These are phyloP conservation scores for Boletus reticuloceps DNA, from an alignment of 768 basidiomycete genomes.

Conservation along the genomic window DNA sequence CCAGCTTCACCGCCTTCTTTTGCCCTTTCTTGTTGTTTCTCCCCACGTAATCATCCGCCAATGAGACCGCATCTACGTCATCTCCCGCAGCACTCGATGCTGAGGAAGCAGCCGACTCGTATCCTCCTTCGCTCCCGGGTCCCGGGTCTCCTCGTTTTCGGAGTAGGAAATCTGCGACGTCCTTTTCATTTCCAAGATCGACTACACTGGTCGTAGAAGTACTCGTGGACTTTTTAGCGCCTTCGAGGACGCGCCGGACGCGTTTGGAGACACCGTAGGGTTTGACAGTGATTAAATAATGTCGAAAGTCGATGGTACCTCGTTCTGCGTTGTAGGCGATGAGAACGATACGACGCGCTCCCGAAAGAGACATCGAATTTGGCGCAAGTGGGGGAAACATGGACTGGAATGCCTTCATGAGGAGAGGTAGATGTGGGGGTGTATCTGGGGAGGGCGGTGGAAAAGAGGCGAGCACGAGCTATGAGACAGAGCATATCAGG, in stretches of 20 bases:
- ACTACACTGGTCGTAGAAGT: slow-evolving; percentile 44
- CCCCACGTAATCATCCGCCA: slow-evolving; percentile 94
- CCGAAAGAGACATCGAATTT: slow-evolving; percentile 73
- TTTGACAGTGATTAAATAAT: slow-evolving; percentile 93
- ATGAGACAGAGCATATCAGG: not conserved
- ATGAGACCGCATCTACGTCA: slow-evolving; percentile 72
- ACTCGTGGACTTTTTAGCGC: slow-evolving; percentile 34
- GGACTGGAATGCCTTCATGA: slow-evolving; percentile 95
- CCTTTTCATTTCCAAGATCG: slow-evolving; percentile 86
- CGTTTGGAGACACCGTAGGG: slow-evolving; percentile 92
- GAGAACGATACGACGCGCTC: slow-evolving; percentile 91
- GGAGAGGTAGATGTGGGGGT: slow-evolving; percentile 81
- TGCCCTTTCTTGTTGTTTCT: slow-evolving; percentile 91
- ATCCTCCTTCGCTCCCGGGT: slow-evolving; percentile 58
- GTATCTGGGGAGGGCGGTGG: slow-evolving; percentile 71
- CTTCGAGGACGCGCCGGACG: slow-evolving; percentile 82
- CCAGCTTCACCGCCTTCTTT: slow-evolving; percentile 84
- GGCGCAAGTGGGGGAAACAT: slow-evolving; percentile 93
- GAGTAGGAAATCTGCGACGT: slow-evolving; percentile 93
- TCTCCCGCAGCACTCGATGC: slow-evolving; percentile 82
- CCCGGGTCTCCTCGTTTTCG: slow-evolving; percentile 61
- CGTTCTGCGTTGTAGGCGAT: slow-evolving; percentile 86
- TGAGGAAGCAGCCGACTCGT: slow-evolving; percentile 80
- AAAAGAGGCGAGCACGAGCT: slow-evolving; percentile 89
- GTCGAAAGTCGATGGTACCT: slow-evolving; percentile 87